Evolutionary conservation across 2,329 filamentous ascomycete species (phyloP), one percentile per base, ranked within the genome.

Genomic region (Pleomassaria siparia): DNA sequence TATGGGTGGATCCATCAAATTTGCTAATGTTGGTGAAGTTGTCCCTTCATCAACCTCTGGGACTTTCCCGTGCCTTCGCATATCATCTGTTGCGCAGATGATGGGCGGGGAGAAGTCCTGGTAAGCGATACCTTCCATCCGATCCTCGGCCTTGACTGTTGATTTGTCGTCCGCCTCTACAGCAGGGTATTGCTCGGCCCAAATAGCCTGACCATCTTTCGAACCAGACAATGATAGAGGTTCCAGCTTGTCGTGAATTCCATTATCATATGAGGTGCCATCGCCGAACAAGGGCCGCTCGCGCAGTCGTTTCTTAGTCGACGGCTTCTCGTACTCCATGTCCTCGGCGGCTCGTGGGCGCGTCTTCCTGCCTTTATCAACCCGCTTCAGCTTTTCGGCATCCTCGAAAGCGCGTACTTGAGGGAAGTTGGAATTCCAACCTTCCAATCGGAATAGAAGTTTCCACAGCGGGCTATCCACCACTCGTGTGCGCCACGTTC

Each of bases 401-500:
- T 80, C 77, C 67, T 95, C 89, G 55, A 84, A 90, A 2, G 75
- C 72, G 32, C 75, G 73, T 22, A 95, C 83, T 56, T 90, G 87
- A 9, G 62, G 57, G 42, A 71, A 66, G 53, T 91, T 79, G 6
- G 87, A 81, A 55, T 84, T 84, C 89, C 94, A 99, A 5, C 94
- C 94, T 73, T 97, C 91, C 7, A 85, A 74, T 28, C 85, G 80
- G 71, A 95, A 99, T 12, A 95, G 74, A 12, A 83, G 79, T 65
- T 89, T 86, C 94, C 94, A 99, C 22, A 97, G 74, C 51, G 88
- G 87, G 26, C 88, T 83, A 69, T 99, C 94, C 43, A 91, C 74
- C 5, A 92, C 86, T 15, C 94, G 79, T 15, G 82, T 79, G 53
- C 91, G 86, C 92, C 94, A 99, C 54, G 84, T 78, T 39, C 85